Evolutionary conservation across 169 alveolate species (phyloP), one percentile per base, ranked within the genome.

Genomic region (Amoebophrya sp.): DNA sequence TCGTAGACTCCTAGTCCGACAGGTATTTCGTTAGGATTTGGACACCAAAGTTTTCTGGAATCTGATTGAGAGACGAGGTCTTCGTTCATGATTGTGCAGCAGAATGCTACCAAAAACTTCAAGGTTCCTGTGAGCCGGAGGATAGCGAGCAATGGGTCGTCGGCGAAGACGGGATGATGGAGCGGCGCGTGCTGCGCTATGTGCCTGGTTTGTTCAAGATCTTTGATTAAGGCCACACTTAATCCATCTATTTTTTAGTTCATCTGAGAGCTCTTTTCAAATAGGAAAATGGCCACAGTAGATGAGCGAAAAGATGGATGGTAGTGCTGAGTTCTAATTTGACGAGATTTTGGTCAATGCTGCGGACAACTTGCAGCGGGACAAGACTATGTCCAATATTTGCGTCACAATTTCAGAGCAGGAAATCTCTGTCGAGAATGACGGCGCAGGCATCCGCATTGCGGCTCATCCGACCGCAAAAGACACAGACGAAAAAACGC

Each of bases 261-360:
- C 76, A 10, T 53, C 76, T 53, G 76, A 23, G 10, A 53, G 76
- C 76, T 53, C 10, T 53, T 10, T 10, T 53, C 23, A 14, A 23
- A 23, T 53, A 53, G 10, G 76, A 14, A 14, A 53, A 23, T 53
- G 76, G 10, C n/a, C 76, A 10, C 23, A 53, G n/a, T 10, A 23
- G 76, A 23, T 53, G 76, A 23, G 76, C 23, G 76, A 10, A 23
- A 53, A 53, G 23, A 53, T 53, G 76, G 76, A 23, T 53, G 10
- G 10, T 53, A 14, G 10, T 14, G n/a, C 76, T 23, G n/a, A 10
- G n/a, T 14, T n/a, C 92, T 90, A 33, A 90, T 47, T 65, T 29
- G 94, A 97, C 93, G 99, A 99, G 95, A 97, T 99, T 40, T 94
- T 98, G 40, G 99, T 99, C 1, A 99, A 99, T 94, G 99, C 99